Percentiles rank a stretch among this genome's conserved stretches.
Conservation (phyloP, 768 basidiomycete genomes). For the Tylopilus intermedius region DNA sequence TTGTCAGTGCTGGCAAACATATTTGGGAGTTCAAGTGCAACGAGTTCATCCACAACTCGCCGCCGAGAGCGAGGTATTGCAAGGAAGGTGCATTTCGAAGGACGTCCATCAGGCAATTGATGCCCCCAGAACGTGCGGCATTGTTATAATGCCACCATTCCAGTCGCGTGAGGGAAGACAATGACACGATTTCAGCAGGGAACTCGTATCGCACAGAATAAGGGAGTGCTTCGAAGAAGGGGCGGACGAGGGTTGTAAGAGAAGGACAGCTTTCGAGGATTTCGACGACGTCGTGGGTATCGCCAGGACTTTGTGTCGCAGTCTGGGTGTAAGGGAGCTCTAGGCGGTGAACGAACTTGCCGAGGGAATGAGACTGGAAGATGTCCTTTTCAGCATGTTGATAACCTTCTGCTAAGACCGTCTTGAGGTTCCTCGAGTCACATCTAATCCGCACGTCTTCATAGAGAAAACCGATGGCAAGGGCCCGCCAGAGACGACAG, state of each 20-base stretch:
- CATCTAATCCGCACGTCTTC: conserved; percentile 45
- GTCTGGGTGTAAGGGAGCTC: conserved; percentile 57
- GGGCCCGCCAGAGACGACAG: conserved; percentile 51
- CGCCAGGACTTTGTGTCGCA: conserved; percentile 31
- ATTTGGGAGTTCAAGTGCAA: conserved; percentile 23
- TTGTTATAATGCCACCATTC: conserved; percentile 63
- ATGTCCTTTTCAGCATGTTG: conserved; percentile 8
- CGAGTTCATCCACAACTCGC: conserved; percentile 33
- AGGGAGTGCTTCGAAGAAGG: conserved; percentile 26
- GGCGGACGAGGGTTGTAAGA: conserved; percentile 53
- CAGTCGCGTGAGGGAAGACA: conserved; percentile 53
- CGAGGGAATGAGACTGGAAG: conserved; percentile 20
- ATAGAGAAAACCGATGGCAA: conserved; percentile 46
- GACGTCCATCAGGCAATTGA: conserved; percentile 55
- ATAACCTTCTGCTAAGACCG: conserved; percentile 21
- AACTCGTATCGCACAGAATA: conserved; percentile 45
- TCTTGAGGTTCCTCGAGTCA: conserved; percentile 30
- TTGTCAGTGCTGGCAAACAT: conserved; percentile 43
- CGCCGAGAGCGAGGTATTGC: conserved; percentile 54
- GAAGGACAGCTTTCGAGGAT: conserved; percentile 46
- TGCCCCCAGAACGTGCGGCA: conserved; percentile 59
- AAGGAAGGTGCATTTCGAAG: conserved; percentile 51
- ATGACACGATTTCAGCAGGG: conserved; percentile 41
- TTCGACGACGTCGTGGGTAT: conserved; percentile 36
- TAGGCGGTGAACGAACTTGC: conserved; percentile 47